Conservation (phyloP, 2,329 filamentous ascomycete species). For the Verticillium tricorpus region DNA sequence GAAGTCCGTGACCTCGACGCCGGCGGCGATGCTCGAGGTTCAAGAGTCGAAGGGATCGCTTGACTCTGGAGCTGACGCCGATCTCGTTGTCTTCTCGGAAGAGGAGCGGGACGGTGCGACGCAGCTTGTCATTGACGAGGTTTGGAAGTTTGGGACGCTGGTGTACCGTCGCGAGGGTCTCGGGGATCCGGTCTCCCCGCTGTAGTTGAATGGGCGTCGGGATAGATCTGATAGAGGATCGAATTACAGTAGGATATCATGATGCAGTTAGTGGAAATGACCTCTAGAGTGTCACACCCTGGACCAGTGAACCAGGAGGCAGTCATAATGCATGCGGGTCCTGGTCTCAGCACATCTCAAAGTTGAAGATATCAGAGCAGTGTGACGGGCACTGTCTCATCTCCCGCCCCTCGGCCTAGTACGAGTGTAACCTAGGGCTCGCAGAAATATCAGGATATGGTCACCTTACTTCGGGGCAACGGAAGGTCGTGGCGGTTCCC, state of each 20-base stretch:
- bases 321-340: too few species aligned
- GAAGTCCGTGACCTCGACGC: conserved; percentile 69
- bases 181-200: neutral
- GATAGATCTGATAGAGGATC: neutral
- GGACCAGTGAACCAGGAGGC: too few species aligned
- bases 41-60: conserved; percentile 62
- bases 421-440: neutral
- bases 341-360: too few species aligned
- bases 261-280: neutral
- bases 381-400: neutral
- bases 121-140: conserved; percentile 63
- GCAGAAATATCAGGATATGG: neutral
- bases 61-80: conserved; percentile 59
- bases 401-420: neutral
- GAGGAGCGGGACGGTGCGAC: conserved; percentile 36
- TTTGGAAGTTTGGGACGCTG: conserved; percentile 71
- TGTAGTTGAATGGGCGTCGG: neutral
- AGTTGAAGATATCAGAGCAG: neutral
- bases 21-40: conserved; percentile 71
- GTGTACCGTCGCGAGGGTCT: conserved; percentile 28
- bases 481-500: neutral
- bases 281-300: neutral
- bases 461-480: neutral
- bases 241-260: neutral
- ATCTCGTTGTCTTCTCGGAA: conserved; percentile 65